Evolutionary conservation across 495 filamentous ascomycete species (phyloP), one percentile per base, ranked within the genome.

Genomic region (Penicillium macrosclerotiorum): DNA sequence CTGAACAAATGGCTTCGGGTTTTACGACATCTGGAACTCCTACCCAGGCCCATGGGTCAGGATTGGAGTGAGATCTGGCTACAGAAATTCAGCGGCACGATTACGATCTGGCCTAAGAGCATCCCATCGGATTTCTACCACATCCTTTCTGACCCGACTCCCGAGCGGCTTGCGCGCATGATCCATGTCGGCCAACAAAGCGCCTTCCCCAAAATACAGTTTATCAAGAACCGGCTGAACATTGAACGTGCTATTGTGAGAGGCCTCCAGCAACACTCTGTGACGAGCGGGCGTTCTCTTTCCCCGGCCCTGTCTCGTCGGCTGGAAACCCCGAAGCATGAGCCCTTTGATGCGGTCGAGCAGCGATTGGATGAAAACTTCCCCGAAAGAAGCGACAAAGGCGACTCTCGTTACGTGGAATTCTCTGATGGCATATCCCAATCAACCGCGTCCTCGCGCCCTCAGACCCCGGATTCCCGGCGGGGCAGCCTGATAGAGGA

Each of bases 51-150:
- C 0, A 55, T 96, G n/a, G 90, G 89, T 8, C 92, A 96, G 63
- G 94, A 98, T 63, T 98, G 93, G 93, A 86, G 81, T 41, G 85
- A 92, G 64, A 84, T 98, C 25, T 97, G 90, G 87, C 78, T 98
- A 22, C 93, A 98, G 64, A 84, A 85, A 47, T 96, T 97, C 72
- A 86, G 83, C 49, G 93, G 93, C 29, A 96, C 89, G 13, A 85
- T 97, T 46, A 98, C 94, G 7, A 89, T 98, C 55, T 97, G 93
- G 82, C 93, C 93, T 2, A 88, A 90, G 62, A 80, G 76, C 31
- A 70, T 80, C 2, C 51, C 77, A 2, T 82, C 77, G 8, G 93
- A 98, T 63, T 95, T 96, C 67, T 83, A 75, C 59, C 78, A 87
- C 54, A 94, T 98, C 58, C 73, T 98, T 8, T 82, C 81, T 5